Evolutionary conservation across 1,284 basidiomycete species (phyloP).

Genomic region (Puccinia polysora): DNA sequence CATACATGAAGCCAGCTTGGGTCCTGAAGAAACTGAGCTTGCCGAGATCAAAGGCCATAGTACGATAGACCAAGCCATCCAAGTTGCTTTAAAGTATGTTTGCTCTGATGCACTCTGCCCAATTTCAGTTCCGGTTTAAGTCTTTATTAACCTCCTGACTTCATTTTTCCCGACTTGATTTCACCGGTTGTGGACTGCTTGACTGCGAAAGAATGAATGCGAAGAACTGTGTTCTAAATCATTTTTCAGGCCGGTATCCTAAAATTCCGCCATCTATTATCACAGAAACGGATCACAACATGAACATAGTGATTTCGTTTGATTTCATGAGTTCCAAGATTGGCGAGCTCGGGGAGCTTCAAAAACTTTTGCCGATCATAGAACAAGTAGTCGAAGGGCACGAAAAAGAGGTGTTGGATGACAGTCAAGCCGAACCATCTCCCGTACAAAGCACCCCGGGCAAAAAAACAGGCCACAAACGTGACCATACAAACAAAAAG

Average conservation of each 20-base stretch:
- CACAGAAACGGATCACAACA: constrained; percentile 2
- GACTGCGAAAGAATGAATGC: constrained; percentile 63
- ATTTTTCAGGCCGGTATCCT: constrained; percentile 91
- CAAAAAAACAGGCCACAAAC: too few relatives aligned
- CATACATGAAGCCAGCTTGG: constrained; percentile 91
- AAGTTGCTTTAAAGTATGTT: constrained; percentile 83
- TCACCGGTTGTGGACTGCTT: background rate
- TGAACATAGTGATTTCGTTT: constrained; percentile 67
- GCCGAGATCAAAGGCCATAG: constrained; percentile 39
- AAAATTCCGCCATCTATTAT: constrained; percentile 62
- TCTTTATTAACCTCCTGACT: too few relatives aligned
- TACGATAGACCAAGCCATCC: constrained; percentile 39
- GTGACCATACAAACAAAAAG: too few relatives aligned
- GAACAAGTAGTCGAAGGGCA: constrained; percentile 60
- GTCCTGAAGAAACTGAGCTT: constrained; percentile 60
- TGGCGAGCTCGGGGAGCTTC: constrained; percentile 75
- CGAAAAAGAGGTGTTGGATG: too few relatives aligned
- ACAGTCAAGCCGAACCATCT: too few relatives aligned
- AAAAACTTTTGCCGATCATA: constrained; percentile 67
- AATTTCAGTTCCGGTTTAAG: too few relatives aligned
- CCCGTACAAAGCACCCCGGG: too few relatives aligned
- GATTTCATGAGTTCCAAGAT: constrained; percentile 71
- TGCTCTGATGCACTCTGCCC: too few relatives aligned
- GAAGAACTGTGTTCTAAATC: constrained; percentile 75
- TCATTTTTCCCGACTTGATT: background rate